Conservation (phyloP, 306 rosid species). For the Pueraria montana region DNA sequence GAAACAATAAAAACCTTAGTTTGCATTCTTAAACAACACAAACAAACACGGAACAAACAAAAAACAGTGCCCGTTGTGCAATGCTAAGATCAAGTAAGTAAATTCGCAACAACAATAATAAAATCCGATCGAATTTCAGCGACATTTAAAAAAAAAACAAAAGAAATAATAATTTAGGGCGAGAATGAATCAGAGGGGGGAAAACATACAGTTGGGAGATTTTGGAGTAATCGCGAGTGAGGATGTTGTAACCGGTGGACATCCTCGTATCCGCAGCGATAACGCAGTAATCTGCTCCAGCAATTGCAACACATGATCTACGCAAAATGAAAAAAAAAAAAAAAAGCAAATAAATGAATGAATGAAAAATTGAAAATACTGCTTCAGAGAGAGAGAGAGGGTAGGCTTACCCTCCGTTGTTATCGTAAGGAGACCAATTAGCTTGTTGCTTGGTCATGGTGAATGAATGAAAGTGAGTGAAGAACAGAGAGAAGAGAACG, state of each 20-base stretch:
- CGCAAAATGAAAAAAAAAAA: not conserved
- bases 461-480: not conserved
- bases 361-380: not conserved
- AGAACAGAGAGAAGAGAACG: conserved; percentile 11
- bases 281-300: conserved; percentile 95
- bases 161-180: too few relatives aligned
- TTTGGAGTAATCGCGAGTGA: conserved; percentile 95
- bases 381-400: not conserved
- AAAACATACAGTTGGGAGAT: conserved; percentile 70
- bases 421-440: conserved; percentile 96
- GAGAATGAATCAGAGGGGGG: too few relatives aligned
- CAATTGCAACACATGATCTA: conserved; percentile 94
- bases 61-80: not conserved
- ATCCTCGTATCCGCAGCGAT: conserved; percentile 94
- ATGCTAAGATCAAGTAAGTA: not conserved
- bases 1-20: not conserved
- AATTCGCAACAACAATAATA: too few relatives aligned
- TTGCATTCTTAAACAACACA: conserved; percentile 31
- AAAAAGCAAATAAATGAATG: not conserved
- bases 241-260: conserved; percentile 95
- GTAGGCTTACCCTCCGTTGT: conserved; percentile 87
- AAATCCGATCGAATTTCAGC: not conserved
- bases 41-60: not conserved
- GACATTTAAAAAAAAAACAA: not conserved
- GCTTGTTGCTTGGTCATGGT: conserved; percentile 87